A percentile compares a stretch with the other conserved stretches of the same genome.
Evolutionary conservation across 192 early-diverging fungal genomes (phyloP).

Genomic region (Entomortierella beljakovae): DNA sequence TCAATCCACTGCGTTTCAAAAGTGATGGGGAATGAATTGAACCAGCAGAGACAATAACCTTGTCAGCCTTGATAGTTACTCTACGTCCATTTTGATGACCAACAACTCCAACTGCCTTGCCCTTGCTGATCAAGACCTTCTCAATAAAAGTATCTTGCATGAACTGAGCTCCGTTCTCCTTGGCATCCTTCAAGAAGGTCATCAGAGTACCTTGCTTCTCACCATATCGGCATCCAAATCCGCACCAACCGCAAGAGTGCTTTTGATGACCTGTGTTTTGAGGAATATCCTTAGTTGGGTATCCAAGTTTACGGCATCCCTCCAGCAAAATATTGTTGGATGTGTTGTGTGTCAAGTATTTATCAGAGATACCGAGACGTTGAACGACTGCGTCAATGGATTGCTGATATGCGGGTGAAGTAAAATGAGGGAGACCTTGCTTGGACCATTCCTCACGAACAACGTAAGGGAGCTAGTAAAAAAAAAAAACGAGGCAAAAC

Average conservation of each 20-base stretch:
- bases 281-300: constrained; percentile 63
- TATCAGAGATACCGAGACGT: constrained; percentile 66
- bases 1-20: constrained; percentile 71
- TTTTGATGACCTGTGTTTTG: constrained; percentile 70
- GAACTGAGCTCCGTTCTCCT: constrained; percentile 69
- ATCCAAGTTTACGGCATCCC: constrained; percentile 76
- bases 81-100: constrained; percentile 37
- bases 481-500: too few species aligned
- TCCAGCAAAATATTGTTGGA: constrained; percentile 74
- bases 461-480: constrained; percentile 68
- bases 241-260: constrained; percentile 75
- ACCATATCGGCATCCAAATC: constrained; percentile 76
- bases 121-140: constrained; percentile 64
- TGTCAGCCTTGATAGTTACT: constrained; percentile 60
- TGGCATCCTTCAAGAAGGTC: constrained; percentile 79
- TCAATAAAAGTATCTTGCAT: constrained; percentile 68
- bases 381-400: constrained; percentile 66
- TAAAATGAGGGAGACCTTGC: constrained; percentile 70
- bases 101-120: constrained; percentile 70
- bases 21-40: constrained; percentile 75
- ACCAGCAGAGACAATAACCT: constrained; percentile 72
- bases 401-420: constrained; percentile 56
- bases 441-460: constrained; percentile 82
- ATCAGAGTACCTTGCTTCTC: constrained; percentile 75
- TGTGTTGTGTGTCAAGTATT: constrained; percentile 69